A percentile compares a stretch with the other conserved stretches of the same genome.
phyloP scores from a whole-genome alignment of 306 rosid genomes.

The Crataegus laevigata region DNA sequence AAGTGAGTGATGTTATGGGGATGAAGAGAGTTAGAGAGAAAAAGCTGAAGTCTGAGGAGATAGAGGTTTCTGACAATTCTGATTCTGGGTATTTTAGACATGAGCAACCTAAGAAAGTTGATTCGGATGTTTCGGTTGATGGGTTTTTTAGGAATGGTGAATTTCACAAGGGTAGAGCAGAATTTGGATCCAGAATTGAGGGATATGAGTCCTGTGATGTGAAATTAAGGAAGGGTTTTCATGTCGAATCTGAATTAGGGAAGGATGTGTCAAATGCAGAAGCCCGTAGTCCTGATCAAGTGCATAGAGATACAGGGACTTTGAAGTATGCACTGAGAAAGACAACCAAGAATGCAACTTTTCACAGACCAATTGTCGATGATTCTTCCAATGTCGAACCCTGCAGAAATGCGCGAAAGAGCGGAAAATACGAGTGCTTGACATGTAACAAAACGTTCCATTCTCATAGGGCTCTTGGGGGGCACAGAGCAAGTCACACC shows the following conservation, averaged over 20 bases:
- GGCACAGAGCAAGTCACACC: constrained; percentile 33
- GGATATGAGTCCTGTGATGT: constrained; percentile 14
- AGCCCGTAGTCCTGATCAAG: constrained; percentile 16
- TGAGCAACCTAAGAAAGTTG: constrained; percentile 42
- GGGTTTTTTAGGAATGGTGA: constrained; percentile 28
- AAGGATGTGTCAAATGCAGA: constrained; percentile 28
- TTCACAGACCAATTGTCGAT: constrained; percentile 23
- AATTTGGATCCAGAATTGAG: constrained; percentile 31
- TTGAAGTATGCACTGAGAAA: constrained; percentile 35
- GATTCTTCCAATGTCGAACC: constrained; percentile 21
- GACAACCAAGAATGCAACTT: constrained; percentile 25
- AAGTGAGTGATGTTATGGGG: constrained; percentile 18
- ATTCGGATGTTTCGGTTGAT: constrained; percentile 43
- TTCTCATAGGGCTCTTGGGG: constrained; percentile 33
- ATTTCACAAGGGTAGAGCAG: constrained; percentile 35
- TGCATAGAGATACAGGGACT: constrained; percentile 11
- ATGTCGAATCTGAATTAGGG: constrained; percentile 21
- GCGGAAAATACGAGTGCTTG: constrained; percentile 31
- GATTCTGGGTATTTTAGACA: constrained; percentile 55
- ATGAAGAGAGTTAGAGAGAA: constrained; percentile 24
- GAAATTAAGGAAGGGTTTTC: constrained; percentile 19
- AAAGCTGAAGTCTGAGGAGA: constrained; percentile 30
- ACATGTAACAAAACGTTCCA: constrained; percentile 33
- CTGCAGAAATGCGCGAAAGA: constrained; percentile 13
- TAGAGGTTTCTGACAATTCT: constrained; percentile 46